Evolutionary conservation across 2,329 filamentous ascomycete species (phyloP).

Genomic region (Fusarium sp.): DNA sequence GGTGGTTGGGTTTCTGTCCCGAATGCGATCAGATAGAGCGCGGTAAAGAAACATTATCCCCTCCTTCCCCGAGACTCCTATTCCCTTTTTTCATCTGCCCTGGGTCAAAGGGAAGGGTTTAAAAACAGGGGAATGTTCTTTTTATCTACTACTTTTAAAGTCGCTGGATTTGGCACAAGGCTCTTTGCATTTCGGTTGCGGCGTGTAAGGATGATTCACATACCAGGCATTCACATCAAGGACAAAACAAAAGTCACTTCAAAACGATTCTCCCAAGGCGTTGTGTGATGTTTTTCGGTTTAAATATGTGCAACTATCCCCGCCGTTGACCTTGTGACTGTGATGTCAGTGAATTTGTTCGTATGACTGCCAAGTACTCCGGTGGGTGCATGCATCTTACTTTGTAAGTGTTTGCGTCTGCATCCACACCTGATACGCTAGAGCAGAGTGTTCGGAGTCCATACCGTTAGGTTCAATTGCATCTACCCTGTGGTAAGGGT

Average conservation of each 20-base stretch:
- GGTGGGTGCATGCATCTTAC: too few species aligned
- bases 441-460: not conserved
- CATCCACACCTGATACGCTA: not conserved
- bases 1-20: slow-evolving; percentile 46
- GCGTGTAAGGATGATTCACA: slow-evolving; percentile 63
- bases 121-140: slow-evolving; percentile 41
- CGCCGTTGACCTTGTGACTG: slow-evolving; percentile 9
- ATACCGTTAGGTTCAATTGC: not conserved
- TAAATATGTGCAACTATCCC: slow-evolving; percentile 23
- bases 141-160: slow-evolving; percentile 44
- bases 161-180: slow-evolving; percentile 57
- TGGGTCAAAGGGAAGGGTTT: slow-evolving; percentile 24
- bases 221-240: slow-evolving; percentile 63
- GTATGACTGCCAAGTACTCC: too few species aligned
- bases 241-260: slow-evolving; percentile 54
- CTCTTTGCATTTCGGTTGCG: slow-evolving; percentile 64
- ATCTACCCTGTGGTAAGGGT: too few species aligned
- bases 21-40: slow-evolving; percentile 51
- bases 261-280: slow-evolving; percentile 35
- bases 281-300: slow-evolving; percentile 16
- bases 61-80: slow-evolving; percentile 35
- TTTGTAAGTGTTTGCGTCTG: not conserved
- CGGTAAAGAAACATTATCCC: slow-evolving; percentile 40
- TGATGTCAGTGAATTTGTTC: not conserved
- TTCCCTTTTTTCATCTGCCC: slow-evolving; percentile 23